phyloP scores from a whole-genome alignment of 257 asterid genomes.

The Parsonsia alboflavescens region DNA sequence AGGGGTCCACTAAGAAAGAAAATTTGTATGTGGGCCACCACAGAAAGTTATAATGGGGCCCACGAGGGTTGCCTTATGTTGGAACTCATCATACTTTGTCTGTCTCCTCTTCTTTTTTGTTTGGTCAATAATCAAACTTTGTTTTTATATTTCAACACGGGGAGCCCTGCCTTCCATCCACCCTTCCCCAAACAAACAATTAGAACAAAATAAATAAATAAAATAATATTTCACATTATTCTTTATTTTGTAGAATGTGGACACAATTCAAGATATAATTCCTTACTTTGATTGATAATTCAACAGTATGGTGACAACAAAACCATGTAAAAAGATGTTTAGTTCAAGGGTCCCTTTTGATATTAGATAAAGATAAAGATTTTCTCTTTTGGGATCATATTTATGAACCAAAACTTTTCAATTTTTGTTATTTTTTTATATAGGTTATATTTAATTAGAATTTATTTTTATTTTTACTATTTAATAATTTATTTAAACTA shows the following conservation, averaged over 20 bases:
- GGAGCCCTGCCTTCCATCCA: neutral
- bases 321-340: neutral
- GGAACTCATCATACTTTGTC: slow-evolving; percentile 62
- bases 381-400: neutral
- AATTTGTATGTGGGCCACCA: slow-evolving; percentile 33
- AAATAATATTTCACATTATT: neutral
- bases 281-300: neutral
- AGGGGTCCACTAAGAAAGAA: slow-evolving; percentile 35
- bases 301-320: neutral
- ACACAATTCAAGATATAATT: neutral
- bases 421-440: neutral
- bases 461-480: too few relatives aligned
- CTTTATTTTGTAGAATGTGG: neutral
- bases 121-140: slow-evolving; percentile 31
- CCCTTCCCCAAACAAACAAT: too few relatives aligned
- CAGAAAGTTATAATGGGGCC: slow-evolving; percentile 32
- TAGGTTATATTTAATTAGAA: too few relatives aligned
- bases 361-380: neutral
- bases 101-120: slow-evolving; percentile 22
- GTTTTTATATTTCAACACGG: slow-evolving; percentile 9
- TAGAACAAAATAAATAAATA: too few relatives aligned
- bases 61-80: slow-evolving; percentile 33
- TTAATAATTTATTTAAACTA: too few relatives aligned
- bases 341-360: neutral
- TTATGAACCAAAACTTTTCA: neutral